Conservation (phyloP, 2,329 filamentous ascomycete species). For the Colletotrichum shisoi region DNA sequence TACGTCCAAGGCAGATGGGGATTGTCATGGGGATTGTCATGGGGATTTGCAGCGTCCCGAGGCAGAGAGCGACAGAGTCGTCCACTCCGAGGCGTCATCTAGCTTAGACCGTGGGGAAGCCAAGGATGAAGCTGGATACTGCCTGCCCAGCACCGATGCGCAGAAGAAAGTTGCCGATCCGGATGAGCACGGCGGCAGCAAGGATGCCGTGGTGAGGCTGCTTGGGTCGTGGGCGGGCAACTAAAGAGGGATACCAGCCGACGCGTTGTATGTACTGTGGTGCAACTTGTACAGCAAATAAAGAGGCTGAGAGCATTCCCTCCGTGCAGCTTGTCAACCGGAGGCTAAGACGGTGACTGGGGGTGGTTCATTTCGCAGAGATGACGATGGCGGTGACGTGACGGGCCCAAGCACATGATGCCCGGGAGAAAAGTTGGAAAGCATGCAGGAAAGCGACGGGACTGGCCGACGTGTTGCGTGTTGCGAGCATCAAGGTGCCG, state of each 20-base stretch:
- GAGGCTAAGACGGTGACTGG: background rate
- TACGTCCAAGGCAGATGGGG: constrained; percentile 18
- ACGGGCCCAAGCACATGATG: constrained; percentile 21
- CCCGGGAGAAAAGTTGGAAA: too few relatives aligned
- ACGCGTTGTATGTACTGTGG: background rate
- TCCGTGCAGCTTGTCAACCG: background rate
- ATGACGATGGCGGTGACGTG: constrained; percentile 30
- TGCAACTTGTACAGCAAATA: too few relatives aligned
- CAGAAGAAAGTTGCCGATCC: constrained; percentile 23
- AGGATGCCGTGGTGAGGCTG: constrained; percentile 19
- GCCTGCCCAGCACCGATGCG: constrained; percentile 2
- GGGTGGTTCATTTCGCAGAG: constrained; percentile 22
- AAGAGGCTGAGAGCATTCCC: background rate
- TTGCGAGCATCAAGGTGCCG: background rate
- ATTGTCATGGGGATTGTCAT: constrained; percentile 5
- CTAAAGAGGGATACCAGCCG: background rate
- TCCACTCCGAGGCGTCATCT: constrained; percentile 12
- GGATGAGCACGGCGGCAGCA: constrained; percentile 4
- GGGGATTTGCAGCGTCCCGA: constrained; percentile 24
- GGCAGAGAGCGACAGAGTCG: constrained; percentile 21
- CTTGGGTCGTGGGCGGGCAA: background rate
- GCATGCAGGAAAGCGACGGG: background rate
- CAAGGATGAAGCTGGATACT: constrained; percentile 23
- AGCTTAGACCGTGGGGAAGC: constrained; percentile 19
- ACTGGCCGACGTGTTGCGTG: too few relatives aligned